Conservation (phyloP, 73 alveolate species). For the Blepharisma stoltei region DNA sequence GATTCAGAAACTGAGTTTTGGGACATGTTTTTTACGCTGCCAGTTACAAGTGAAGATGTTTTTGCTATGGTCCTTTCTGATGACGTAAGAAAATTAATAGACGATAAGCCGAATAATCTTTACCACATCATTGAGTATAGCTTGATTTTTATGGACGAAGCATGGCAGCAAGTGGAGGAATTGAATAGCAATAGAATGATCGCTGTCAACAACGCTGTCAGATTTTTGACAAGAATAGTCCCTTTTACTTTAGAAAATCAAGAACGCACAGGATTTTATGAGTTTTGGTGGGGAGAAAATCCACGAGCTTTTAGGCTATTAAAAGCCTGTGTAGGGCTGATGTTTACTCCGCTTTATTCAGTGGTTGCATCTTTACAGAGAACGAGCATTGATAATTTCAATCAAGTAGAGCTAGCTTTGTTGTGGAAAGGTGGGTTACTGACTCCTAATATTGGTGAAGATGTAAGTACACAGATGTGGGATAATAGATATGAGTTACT, state of each 20-base stretch:
- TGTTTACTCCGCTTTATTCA: conserved; percentile 11
- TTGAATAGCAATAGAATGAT: background rate
- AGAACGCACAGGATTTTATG: background rate
- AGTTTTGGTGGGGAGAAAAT: background rate
- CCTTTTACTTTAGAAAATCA: background rate
- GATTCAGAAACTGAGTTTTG: background rate
- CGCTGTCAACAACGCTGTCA: conserved; percentile 9
- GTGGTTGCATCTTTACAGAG: conserved; percentile 8
- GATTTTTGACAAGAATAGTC: background rate
- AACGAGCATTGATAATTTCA: background rate
- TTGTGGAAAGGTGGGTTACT: conserved; percentile 12
- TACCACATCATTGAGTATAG: background rate
- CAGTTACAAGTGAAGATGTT: background rate
- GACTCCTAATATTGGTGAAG: background rate
- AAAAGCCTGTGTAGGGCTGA: background rate
- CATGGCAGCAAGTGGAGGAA: background rate
- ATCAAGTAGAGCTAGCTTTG: background rate
- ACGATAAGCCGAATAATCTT: background rate
- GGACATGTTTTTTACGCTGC: background rate
- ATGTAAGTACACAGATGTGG: conserved; percentile 11
- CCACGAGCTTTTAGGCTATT: background rate
- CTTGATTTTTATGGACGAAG: background rate
- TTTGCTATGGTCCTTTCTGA: background rate
- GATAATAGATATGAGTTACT: background rate
- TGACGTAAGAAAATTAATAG: background rate